Evolutionary conservation across 176 grass and related monocot species (phyloP).

Genomic region (Areca catechu): DNA sequence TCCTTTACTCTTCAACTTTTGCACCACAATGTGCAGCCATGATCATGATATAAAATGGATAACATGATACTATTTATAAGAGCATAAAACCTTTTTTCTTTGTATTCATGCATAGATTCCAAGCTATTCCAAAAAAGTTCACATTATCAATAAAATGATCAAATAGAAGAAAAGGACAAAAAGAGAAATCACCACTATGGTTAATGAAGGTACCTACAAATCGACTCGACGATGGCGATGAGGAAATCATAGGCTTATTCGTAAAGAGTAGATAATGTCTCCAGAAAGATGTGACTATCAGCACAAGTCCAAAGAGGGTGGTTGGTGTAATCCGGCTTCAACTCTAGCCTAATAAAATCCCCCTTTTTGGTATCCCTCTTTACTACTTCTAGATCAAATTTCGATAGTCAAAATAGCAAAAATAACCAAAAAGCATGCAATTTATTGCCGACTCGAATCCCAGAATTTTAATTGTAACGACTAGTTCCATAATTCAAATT

Average conservation of each 20-base stretch:
- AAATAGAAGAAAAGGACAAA: neutral
- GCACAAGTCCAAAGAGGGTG: too few relatives aligned
- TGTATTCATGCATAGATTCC: constrained; percentile 92
- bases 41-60: too few relatives aligned
- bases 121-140: constrained; percentile 35
- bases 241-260: constrained; percentile 95
- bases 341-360: constrained; percentile 82
- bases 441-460: too few relatives aligned
- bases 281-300: constrained; percentile 82
- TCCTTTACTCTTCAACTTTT: too few relatives aligned
- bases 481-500: too few relatives aligned
- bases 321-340: constrained; percentile 66
- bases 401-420: too few relatives aligned
- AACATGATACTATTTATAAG: too few relatives aligned
- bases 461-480: too few relatives aligned
- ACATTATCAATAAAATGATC: neutral
- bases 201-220: constrained; percentile 46
- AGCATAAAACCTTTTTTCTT: too few relatives aligned
- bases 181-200: neutral
- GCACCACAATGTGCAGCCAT: too few relatives aligned
- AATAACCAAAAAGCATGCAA: too few relatives aligned
- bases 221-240: constrained; percentile 81
- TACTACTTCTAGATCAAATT: constrained; percentile 14
- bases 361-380: constrained; percentile 77
- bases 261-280: constrained; percentile 90